Base-by-base conservation (phyloP, 1,284 basidiomycete genomes). In the Agroathelia rolfsii region DNA sequence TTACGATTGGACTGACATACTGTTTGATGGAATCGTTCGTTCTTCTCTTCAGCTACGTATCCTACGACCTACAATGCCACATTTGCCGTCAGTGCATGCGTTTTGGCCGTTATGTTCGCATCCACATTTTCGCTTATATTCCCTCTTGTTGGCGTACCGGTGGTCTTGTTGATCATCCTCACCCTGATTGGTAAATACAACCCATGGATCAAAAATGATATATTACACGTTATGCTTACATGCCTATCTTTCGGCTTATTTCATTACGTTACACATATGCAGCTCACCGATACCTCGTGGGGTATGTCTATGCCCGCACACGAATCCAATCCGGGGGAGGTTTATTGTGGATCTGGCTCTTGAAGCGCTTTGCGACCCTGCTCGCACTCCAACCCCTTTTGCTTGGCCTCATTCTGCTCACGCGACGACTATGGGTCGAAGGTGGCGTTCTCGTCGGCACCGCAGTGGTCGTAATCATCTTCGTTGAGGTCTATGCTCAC, bases 261-360 rank as follows among this genome's bases (percentile, higher is more conserved):
- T n/a, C n/a, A 18, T 11, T 36, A 32, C 33, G 19, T 43, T 18
- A 22, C 19, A 28, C 30, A 12, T 31, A 28, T 24, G 18, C 42
- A 82, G 78, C 81, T 9, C 77, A 81, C 52, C 74, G 79, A 25
- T 85, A 74, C 56, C 67, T 85, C 35, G 61, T 82, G 36, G 76
- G 77, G 23, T 82, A 83, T 48, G 80, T 85, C 16, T 81, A 77
- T 45, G 75, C 69, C 9, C 66, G 76, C 17, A 76, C 72, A 11
- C 68, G 72, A 33, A 76, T 77, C 5, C 75, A 77, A 47, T 79
- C 77, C 1, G 79, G 80, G 7, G n/a, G n/a, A n/a, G 83, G 81
- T 2, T 49, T 76, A 7, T 51, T 84, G 10, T 77, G 81, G 39
- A 67, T 87, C 12, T 86, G 80, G 79, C 57, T 84, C 0, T 51